A percentile compares a stretch with the other conserved stretches of the same genome.
These are phyloP conservation scores for Ophiosphaerella korrae DNA, from an alignment of 2,329 filamentous ascomycete species.

Conservation along the genomic window DNA sequence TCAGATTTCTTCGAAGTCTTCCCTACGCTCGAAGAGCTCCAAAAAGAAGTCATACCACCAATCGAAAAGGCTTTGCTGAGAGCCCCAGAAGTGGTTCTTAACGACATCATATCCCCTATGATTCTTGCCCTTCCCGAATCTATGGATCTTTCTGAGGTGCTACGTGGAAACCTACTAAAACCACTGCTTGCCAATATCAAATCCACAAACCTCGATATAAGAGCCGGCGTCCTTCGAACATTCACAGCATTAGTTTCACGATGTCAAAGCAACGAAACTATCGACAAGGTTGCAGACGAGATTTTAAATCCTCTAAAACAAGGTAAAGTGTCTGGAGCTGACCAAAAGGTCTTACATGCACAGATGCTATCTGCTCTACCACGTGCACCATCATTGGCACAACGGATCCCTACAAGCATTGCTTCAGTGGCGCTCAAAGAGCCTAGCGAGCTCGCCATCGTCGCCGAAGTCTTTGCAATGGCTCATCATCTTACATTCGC, in stretches of 20 bases:
- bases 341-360: constrained; percentile 82
- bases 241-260: constrained; percentile 72
- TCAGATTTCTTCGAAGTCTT: constrained; percentile 83
- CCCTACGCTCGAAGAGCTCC: constrained; percentile 73
- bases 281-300: constrained; percentile 76
- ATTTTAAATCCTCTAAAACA: constrained; percentile 78
- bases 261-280: constrained; percentile 61
- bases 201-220: constrained; percentile 80
- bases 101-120: constrained; percentile 76
- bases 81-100: constrained; percentile 86
- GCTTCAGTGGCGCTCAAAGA: constrained; percentile 77
- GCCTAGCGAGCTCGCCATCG: constrained; percentile 81
- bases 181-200: constrained; percentile 88
- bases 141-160: constrained; percentile 77
- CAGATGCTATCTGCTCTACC: constrained; percentile 70
- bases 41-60: constrained; percentile 75
- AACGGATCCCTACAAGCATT: constrained; percentile 70
- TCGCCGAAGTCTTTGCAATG: constrained; percentile 75
- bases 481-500: constrained; percentile 67
- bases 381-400: constrained; percentile 65
- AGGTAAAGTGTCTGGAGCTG: constrained; percentile 81
- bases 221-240: constrained; percentile 74
- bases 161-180: constrained; percentile 77
- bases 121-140: constrained; percentile 69
- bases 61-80: constrained; percentile 88